These are phyloP conservation scores for Alternaria panax DNA, from an alignment of 2,329 filamentous ascomycete species.

Conservation along the genomic window DNA sequence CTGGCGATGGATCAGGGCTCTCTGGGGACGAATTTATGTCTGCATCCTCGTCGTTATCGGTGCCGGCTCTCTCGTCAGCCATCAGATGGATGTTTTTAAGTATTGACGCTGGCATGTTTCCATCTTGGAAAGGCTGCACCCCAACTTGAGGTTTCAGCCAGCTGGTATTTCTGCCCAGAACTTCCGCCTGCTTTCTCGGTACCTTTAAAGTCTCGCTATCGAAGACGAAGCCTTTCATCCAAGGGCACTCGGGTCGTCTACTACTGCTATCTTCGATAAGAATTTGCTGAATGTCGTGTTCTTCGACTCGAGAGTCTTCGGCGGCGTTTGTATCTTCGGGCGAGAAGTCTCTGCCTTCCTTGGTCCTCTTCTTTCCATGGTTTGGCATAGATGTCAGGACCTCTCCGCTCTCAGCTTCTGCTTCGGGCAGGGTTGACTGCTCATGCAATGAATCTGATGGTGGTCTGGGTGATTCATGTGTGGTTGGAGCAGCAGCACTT, in stretches of 20 bases:
- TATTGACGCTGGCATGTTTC: conserved; percentile 50
- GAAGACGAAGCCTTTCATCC: conserved; percentile 35
- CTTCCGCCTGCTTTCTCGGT: conserved; percentile 57
- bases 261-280: background rate
- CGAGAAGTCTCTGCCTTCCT: background rate
- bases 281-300: background rate
- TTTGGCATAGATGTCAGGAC: background rate
- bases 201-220: conserved; percentile 36
- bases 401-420: background rate
- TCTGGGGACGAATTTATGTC: conserved; percentile 25
- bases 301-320: background rate
- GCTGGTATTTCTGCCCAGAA: conserved; percentile 57
- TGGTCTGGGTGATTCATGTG: background rate
- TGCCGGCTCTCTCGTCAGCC: conserved; percentile 27
- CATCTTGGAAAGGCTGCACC: conserved; percentile 39
- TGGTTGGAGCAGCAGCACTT: background rate
- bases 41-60: conserved; percentile 17
- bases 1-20: conserved; percentile 11
- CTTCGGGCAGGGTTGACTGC: background rate
- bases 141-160: conserved; percentile 45
- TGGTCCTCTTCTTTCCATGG: background rate
- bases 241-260: conserved; percentile 18
- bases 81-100: conserved; percentile 30
- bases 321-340: background rate
- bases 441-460: background rate